A percentile compares a stretch with the other conserved stretches of the same genome.
Conservation (phyloP, 208 protist genomes). For the Leishmania tarentolae region DNA sequence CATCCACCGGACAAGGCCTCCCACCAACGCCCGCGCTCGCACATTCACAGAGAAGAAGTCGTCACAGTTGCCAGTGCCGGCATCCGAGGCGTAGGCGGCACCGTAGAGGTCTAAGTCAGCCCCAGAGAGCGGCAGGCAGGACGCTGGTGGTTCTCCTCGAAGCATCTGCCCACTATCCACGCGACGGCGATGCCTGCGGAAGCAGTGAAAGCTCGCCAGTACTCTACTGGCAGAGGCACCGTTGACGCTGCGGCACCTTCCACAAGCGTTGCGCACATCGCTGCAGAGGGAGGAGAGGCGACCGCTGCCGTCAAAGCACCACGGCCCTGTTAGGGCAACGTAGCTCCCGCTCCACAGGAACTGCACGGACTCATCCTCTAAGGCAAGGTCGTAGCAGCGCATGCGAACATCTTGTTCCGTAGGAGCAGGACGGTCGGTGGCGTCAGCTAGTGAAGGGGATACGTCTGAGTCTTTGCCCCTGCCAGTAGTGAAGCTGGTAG, state of each 20-base stretch:
- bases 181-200: slow-evolving; percentile 27
- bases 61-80: not conserved
- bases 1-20: slow-evolving; percentile 39
- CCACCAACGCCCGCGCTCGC: slow-evolving; percentile 39
- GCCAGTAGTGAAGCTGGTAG: not conserved
- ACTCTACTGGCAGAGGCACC: not conserved
- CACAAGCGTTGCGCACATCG: not conserved
- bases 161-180: slow-evolving; percentile 14
- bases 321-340: slow-evolving; percentile 26
- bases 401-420: slow-evolving; percentile 16
- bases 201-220: slow-evolving; percentile 13
- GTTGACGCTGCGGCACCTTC: not conserved
- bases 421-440: not conserved
- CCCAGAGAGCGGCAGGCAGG: slow-evolving; percentile 14
- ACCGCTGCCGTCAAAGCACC: slow-evolving; percentile 17
- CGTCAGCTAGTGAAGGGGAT: not conserved
- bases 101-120: slow-evolving; percentile 41
- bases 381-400: slow-evolving; percentile 20
- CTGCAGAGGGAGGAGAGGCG: slow-evolving; percentile 18
- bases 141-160: slow-evolving; percentile 8
- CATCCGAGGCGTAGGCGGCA: slow-evolving; percentile 49
- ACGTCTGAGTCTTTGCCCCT: not conserved
- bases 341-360: slow-evolving; percentile 29
- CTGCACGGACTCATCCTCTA: slow-evolving; percentile 26
- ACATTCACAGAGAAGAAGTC: slow-evolving; percentile 56